phyloP scores from a whole-genome alignment of 768 basidiomycete species.

The Boletus vermiculosoides region DNA sequence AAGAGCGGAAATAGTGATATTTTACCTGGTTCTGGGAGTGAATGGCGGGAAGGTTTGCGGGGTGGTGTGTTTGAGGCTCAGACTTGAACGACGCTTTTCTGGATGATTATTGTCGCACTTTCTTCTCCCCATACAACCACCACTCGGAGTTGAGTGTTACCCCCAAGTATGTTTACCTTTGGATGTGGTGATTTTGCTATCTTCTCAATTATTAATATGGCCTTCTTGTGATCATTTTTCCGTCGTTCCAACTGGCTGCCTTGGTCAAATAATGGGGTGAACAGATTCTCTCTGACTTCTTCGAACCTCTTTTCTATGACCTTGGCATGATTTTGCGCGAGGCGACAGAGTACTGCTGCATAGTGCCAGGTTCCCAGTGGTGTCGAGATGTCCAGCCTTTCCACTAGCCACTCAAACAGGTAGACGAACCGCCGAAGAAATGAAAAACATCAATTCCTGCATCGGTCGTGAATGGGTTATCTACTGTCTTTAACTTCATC shows the following conservation, averaged over 20 bases:
- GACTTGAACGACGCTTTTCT: neutral
- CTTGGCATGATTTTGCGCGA: slow-evolving; percentile 1
- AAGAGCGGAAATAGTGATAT: slow-evolving; percentile 62
- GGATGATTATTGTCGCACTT: neutral
- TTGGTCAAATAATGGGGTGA: neutral
- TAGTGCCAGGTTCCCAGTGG: slow-evolving; percentile 10
- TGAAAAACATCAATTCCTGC: too few relatives aligned
- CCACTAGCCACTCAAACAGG: too few relatives aligned
- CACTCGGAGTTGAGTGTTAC: neutral
- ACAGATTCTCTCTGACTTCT: neutral
- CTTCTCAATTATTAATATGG: neutral
- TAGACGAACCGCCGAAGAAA: too few relatives aligned
- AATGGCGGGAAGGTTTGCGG: slow-evolving; percentile 51
- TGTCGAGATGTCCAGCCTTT: slow-evolving; percentile 6
- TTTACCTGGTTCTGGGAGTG: slow-evolving; percentile 44
- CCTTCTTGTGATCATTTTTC: neutral
- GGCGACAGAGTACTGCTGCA: slow-evolving; percentile 7
- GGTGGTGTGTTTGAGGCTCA: slow-evolving; percentile 45
- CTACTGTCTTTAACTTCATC: too few relatives aligned
- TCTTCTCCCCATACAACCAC: neutral
- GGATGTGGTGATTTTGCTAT: neutral
- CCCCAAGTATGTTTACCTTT: neutral
- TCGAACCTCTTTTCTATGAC: neutral
- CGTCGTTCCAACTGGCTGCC: neutral
- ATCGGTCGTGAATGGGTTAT: too few relatives aligned